These are phyloP conservation scores for Gynostemma pentaphyllum DNA, from an alignment of 306 rosid genomes.

Conservation along the genomic window DNA sequence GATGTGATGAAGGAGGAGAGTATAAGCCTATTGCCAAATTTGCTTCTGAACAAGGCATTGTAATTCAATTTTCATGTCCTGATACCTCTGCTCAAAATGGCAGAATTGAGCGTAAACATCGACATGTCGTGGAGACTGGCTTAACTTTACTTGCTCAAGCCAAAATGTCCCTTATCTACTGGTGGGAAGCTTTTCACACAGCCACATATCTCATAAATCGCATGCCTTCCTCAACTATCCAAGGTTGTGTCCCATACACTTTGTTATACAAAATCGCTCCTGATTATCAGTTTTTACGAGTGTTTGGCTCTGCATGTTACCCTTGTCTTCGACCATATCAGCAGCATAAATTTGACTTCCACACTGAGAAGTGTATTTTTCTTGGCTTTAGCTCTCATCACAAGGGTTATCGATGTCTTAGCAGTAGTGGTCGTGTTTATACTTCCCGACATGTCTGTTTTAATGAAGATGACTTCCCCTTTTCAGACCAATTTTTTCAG, in stretches of 20 bases:
- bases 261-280: neutral
- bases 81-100: too few species aligned
- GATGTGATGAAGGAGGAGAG: too few species aligned
- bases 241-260: neutral
- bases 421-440: neutral
- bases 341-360: neutral
- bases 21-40: too few species aligned
- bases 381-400: neutral
- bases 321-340: neutral
- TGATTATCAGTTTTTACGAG: neutral
- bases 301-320: neutral
- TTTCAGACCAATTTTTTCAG: too few species aligned
- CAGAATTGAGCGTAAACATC: too few species aligned
- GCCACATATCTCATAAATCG: neutral
- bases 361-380: neutral
- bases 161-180: neutral
- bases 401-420: too few species aligned
- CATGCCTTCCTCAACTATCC: neutral
- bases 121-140: too few species aligned
- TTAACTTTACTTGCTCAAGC: neutral
- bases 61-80: too few species aligned
- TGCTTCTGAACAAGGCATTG: too few species aligned
- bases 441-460: neutral
- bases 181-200: neutral
- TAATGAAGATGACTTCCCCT: neutral